Percentiles rank a stretch among this genome's conserved stretches.
These are phyloP conservation scores for Hibiscus trionum DNA, from an alignment of 345 rosid species.

Conservation along the genomic window DNA sequence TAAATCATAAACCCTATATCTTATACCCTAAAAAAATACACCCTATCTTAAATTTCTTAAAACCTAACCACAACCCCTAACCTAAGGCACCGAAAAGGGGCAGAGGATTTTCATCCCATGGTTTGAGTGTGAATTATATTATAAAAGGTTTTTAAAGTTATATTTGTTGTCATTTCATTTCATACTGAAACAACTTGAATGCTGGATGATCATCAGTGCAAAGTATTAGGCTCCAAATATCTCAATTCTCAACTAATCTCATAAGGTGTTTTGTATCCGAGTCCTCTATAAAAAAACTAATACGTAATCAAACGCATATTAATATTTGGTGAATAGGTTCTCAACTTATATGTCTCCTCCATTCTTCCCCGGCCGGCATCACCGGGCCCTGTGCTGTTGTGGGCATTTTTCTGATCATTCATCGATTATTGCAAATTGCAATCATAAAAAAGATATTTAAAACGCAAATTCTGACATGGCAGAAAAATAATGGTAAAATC, in stretches of 20 bases:
- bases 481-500: not conserved
- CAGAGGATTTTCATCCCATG: too few species aligned
- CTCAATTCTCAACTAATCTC: not conserved
- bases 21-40: too few species aligned
- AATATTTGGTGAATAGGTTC: not conserved
- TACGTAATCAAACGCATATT: not conserved
- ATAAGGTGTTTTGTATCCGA: not conserved
- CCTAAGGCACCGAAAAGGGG: too few species aligned
- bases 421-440: not conserved
- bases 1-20: too few species aligned
- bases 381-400: too few species aligned
- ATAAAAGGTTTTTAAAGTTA: not conserved
- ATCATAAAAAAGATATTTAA: not conserved
- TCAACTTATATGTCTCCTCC: too few species aligned
- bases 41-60: too few species aligned
- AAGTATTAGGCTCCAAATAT: not conserved
- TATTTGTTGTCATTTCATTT: not conserved
- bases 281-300: not conserved
- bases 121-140: too few species aligned
- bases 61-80: too few species aligned
- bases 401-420: too few species aligned
- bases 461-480: not conserved
- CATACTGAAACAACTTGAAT: not conserved
- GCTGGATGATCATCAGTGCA: not conserved
- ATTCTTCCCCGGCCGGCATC: too few species aligned